Percentiles rank a stretch among this genome's conserved stretches.
These are phyloP conservation scores for Boletus subcaerulescens DNA, from an alignment of 768 basidiomycete species.

Conservation along the genomic window DNA sequence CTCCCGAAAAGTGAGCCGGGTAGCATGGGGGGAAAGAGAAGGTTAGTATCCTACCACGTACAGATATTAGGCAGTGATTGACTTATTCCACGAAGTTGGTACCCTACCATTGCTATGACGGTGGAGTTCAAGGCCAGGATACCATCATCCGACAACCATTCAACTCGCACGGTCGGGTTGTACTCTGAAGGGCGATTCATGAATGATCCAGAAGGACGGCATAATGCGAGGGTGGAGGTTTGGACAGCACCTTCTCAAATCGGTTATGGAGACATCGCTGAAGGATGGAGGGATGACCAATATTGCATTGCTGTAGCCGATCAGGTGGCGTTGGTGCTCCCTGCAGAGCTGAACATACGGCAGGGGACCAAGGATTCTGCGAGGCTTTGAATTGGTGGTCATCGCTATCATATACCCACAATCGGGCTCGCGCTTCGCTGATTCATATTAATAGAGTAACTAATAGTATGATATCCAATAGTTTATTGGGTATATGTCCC, in stretches of 20 bases:
- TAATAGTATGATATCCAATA: too few species aligned
- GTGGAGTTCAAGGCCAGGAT: conserved; percentile 65
- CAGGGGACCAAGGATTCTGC: conserved; percentile 12
- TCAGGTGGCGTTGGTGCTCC: conserved; percentile 55
- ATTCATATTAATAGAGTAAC: too few species aligned
- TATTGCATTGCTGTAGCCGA: conserved; percentile 60
- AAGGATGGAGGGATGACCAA: conserved; percentile 60
- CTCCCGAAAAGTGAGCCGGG: conserved; percentile 46
- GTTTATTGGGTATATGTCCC: too few species aligned
- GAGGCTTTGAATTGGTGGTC: conserved; percentile 21
- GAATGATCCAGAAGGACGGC: conserved; percentile 52
- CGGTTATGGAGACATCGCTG: conserved; percentile 39
- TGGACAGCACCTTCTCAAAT: conserved; percentile 64
- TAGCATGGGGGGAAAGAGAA: conserved; percentile 14
- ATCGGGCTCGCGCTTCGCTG: neutral
- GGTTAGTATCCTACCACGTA: conserved; percentile 10
- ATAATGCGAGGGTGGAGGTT: conserved; percentile 58
- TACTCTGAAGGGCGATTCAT: conserved; percentile 53
- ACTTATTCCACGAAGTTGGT: conserved; percentile 44
- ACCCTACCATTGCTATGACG: conserved; percentile 57
- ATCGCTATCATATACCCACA: neutral
- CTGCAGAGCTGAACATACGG: conserved; percentile 27
- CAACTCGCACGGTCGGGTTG: conserved; percentile 54
- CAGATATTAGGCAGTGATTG: neutral
- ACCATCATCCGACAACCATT: conserved; percentile 41